A percentile compares a stretch with the other conserved stretches of the same genome.
phyloP scores from a whole-genome alignment of 2,329 filamentous ascomycete species.

The Colletotrichum karsti region DNA sequence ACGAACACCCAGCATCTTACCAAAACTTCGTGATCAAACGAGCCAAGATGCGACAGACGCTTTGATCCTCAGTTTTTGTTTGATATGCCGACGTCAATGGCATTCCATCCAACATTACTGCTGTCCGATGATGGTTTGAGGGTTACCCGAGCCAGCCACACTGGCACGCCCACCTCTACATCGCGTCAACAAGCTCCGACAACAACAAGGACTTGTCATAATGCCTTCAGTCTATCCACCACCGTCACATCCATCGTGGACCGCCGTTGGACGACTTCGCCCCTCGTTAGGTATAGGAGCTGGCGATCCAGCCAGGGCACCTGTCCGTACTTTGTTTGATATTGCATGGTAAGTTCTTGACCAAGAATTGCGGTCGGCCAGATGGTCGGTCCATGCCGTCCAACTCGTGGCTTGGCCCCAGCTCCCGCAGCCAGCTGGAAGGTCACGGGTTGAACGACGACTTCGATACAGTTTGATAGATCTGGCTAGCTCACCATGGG shows the following conservation, averaged over 20 bases:
- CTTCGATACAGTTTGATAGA: constrained; percentile 22
- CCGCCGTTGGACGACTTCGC: not conserved
- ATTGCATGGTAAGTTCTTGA: not conserved
- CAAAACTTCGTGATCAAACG: not conserved
- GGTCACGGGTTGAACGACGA: constrained; percentile 3
- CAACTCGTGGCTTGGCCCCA: not conserved
- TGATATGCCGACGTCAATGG: constrained; percentile 13
- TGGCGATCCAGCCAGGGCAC: constrained; percentile 1
- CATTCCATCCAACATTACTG: constrained; percentile 1
- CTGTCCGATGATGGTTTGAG: not conserved
- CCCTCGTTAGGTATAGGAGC: not conserved
- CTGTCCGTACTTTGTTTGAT: not conserved
- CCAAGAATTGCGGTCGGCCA: constrained; percentile 4
- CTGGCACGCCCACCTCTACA: not conserved
- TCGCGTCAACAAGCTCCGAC: not conserved
- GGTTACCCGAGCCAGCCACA: not conserved
- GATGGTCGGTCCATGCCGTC: constrained; percentile 8
- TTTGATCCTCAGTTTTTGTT: constrained; percentile 9
- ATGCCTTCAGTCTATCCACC: constrained; percentile 1
- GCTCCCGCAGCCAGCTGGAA: not conserved
- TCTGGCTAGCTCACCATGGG: constrained; percentile 21
- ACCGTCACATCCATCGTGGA: constrained; percentile 16
- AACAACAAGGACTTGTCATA: not conserved
- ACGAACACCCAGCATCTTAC: not conserved
- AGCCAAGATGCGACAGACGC: constrained; percentile 5